A percentile compares a stretch with the other conserved stretches of the same genome.
Conservation (phyloP, 2,329 filamentous ascomycete genomes). For the Aureobasidium melanogenum region DNA sequence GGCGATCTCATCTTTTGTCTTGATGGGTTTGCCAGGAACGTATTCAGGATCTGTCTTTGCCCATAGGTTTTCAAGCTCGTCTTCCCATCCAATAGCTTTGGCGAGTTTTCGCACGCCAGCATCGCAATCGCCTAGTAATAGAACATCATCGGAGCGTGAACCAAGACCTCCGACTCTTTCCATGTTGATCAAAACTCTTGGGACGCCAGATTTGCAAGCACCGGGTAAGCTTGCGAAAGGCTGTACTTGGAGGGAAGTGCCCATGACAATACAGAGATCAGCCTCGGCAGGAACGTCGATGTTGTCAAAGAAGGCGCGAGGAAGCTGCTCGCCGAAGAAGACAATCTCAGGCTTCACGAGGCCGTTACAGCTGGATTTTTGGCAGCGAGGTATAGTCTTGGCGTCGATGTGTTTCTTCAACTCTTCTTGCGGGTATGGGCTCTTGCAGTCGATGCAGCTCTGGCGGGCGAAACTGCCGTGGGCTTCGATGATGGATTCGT, state of each 20-base stretch:
- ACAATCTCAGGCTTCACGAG: constrained; percentile 91
- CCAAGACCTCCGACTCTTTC: constrained; percentile 76
- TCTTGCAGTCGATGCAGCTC: constrained; percentile 81
- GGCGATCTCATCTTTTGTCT: constrained; percentile 14
- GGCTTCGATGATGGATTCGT: constrained; percentile 77
- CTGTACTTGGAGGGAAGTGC: constrained; percentile 78
- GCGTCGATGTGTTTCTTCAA: constrained; percentile 63
- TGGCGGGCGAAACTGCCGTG: constrained; percentile 92
- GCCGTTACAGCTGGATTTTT: constrained; percentile 54
- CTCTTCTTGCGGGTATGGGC: constrained; percentile 58
- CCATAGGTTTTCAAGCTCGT: constrained; percentile 76
- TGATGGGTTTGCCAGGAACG: neutral
- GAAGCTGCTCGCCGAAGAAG: constrained; percentile 77
- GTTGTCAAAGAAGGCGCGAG: constrained; percentile 55
- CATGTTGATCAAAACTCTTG: constrained; percentile 79
- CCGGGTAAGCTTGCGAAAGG: constrained; percentile 78
- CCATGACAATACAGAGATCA: constrained; percentile 76
- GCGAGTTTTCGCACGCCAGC: constrained; percentile 70
- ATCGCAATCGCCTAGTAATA: constrained; percentile 77
- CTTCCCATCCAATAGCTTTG: constrained; percentile 70
- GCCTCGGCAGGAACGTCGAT: constrained; percentile 49
- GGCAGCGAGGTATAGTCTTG: constrained; percentile 63
- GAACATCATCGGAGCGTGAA: constrained; percentile 69
- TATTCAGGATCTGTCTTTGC: constrained; percentile 49
- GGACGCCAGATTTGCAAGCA: constrained; percentile 51